Conservation (phyloP, 2,329 filamentous ascomycete genomes). For the Botrytis byssoidea region DNA sequence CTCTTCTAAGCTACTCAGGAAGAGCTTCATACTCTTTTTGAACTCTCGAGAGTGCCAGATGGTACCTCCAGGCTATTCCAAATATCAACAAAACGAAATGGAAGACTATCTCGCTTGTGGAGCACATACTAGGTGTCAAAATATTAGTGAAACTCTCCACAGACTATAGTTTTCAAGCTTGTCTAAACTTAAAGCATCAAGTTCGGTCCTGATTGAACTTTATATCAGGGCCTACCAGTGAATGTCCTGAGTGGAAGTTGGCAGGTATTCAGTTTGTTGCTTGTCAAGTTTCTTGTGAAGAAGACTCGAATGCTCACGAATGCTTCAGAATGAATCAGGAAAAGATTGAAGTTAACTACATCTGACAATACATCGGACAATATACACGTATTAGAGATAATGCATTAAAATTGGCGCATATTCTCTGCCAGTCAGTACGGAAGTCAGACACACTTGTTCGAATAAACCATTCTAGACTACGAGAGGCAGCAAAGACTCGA, state of each 20-base stretch:
- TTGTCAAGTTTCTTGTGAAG: no score
- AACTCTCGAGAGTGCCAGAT: not conserved
- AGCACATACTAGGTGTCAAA: not conserved
- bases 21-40: no score
- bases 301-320: not conserved
- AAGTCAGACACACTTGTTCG: not conserved
- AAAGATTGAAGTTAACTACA: no score
- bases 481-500: not conserved
- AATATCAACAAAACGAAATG: fast-evolving
- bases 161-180: not conserved
- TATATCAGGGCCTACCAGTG: not conserved
- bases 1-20: not conserved
- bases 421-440: not conserved
- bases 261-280: no score
- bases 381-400: not conserved
- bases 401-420: not conserved
- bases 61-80: not conserved
- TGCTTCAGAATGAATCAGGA: no score
- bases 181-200: not conserved
- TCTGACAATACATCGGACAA: not conserved
- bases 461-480: no score
- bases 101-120: not conserved
- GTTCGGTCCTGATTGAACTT: no score
- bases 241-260: no score
- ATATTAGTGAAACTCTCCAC: not conserved